phyloP scores from a whole-genome alignment of 257 asterid genomes.

The Capsicum pubescens region DNA sequence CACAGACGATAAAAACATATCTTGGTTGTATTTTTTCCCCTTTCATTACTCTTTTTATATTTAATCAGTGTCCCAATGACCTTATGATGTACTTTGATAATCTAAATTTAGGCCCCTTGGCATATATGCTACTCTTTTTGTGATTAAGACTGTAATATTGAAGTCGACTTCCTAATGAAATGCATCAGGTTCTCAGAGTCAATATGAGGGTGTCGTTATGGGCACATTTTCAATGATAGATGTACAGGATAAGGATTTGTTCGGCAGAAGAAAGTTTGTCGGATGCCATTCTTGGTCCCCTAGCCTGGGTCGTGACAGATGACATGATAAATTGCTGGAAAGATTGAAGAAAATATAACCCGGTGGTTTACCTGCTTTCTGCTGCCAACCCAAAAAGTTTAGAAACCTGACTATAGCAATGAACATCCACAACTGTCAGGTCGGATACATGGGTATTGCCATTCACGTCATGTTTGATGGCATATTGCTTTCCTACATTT shows the following conservation, averaged over 20 bases:
- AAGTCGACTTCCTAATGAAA: neutral
- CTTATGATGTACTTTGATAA: neutral
- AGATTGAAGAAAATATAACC: neutral
- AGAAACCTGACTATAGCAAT: slow-evolving; percentile 87
- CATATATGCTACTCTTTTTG: neutral
- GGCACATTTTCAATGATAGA: neutral
- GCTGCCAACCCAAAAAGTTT: slow-evolving; percentile 88
- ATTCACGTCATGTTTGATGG: slow-evolving; percentile 77
- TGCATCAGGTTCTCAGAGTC: neutral
- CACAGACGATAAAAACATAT: neutral
- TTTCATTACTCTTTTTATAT: neutral
- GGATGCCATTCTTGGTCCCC: neutral
- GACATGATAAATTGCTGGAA: neutral
- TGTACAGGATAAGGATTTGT: neutral
- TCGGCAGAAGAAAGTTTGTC: neutral
- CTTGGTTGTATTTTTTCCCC: neutral
- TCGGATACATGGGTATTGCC: slow-evolving; percentile 89
- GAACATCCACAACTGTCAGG: slow-evolving; percentile 74
- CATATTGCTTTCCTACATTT: slow-evolving; percentile 71
- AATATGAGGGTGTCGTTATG: neutral
- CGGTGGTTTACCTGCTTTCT: slow-evolving; percentile 73
- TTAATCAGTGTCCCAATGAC: neutral
- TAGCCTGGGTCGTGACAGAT: neutral
- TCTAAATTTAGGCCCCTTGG: neutral
- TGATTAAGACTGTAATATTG: neutral